A percentile compares a stretch with the other conserved stretches of the same genome.
These are phyloP conservation scores for Moelleriella libera DNA, from an alignment of 2,329 filamentous ascomycete species.

Conservation along the genomic window DNA sequence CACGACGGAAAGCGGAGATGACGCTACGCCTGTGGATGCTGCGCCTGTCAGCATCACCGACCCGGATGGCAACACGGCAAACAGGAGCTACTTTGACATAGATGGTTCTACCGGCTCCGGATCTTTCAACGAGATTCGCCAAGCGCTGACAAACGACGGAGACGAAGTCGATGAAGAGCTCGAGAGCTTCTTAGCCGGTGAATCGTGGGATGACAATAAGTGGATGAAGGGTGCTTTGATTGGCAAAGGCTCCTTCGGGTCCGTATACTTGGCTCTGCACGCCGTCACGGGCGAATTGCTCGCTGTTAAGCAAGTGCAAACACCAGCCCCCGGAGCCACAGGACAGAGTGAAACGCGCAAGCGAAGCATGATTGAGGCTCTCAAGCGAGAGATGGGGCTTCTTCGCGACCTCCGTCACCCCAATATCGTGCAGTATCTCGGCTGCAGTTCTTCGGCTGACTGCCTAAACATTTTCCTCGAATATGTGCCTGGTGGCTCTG, in stretches of 20 bases:
- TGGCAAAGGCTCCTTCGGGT: conserved; percentile 91
- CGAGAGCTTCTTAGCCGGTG: conserved; percentile 76
- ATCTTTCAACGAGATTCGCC: conserved; percentile 70
- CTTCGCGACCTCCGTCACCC: conserved; percentile 87
- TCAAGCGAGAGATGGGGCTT: conserved; percentile 92
- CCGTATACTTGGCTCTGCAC: conserved; percentile 87
- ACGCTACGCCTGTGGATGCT: conserved; percentile 24
- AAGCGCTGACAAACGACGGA: conserved; percentile 78
- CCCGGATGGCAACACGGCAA: conserved; percentile 54
- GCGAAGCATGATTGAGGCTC: conserved; percentile 93
- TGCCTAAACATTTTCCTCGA: conserved; percentile 99
- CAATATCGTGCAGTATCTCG: conserved; percentile 97
- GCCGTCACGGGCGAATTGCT: conserved; percentile 94
- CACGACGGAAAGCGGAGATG: conserved; percentile 56
- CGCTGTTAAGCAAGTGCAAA: conserved; percentile 95
- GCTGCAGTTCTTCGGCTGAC: conserved; percentile 80
- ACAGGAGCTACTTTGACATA: conserved; percentile 78
- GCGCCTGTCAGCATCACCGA: conserved; percentile 61
- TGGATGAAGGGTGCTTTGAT: conserved; percentile 99
- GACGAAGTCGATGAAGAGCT: conserved; percentile 86
- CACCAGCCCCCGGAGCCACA: conserved; percentile 63
- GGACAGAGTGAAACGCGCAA: conserved; percentile 80
- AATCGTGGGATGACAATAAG: conserved; percentile 92
- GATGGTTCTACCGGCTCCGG: conserved; percentile 56
- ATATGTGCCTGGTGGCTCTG: conserved; percentile 93